Percentiles rank a stretch among this genome's conserved stretches.
Evolutionary conservation across 78 protist genomes (phyloP).

Genomic region (Dictyostelium citrinum): DNA sequence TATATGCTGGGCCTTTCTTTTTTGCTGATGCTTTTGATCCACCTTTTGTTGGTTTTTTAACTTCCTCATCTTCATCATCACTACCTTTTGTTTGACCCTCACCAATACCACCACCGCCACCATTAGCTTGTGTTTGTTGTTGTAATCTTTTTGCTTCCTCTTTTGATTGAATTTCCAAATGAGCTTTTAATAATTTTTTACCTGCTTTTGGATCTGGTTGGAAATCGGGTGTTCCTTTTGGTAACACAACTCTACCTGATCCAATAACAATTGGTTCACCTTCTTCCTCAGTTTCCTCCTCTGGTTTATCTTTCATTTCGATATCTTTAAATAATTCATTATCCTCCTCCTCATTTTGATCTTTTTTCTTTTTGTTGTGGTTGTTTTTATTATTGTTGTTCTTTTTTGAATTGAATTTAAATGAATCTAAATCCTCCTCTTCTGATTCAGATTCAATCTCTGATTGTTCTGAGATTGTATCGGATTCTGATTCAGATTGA

Average conservation of each 20-base stretch:
- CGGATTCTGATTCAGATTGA: slow-evolving; percentile 5
- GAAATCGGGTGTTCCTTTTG: slow-evolving; percentile 46
- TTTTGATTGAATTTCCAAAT: neutral
- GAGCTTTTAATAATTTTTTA: slow-evolving; percentile 9
- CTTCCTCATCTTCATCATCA: slow-evolving; percentile 16
- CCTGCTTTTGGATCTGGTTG: slow-evolving; percentile 13
- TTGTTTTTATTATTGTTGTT: neutral
- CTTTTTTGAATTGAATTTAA: neutral
- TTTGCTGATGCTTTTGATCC: neutral
- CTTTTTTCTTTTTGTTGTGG: neutral
- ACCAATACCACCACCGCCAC: neutral
- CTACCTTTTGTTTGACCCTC: neutral
- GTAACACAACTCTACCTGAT: slow-evolving; percentile 12
- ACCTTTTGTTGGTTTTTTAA: neutral
- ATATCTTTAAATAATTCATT: neutral
- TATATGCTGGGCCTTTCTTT: slow-evolving; percentile 6
- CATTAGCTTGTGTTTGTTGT: neutral
- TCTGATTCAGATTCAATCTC: neutral
- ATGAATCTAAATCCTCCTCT: neutral
- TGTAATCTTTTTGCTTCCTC: neutral
- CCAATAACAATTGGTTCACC: slow-evolving; percentile 1
- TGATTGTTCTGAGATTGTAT: neutral
- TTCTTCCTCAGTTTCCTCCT: neutral
- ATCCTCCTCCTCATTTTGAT: neutral
- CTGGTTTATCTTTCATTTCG: neutral